A percentile compares a stretch with the other conserved stretches of the same genome.
Evolutionary conservation across 192 early-diverging fungal genomes (phyloP).

Genomic region (Coemansia sp.): DNA sequence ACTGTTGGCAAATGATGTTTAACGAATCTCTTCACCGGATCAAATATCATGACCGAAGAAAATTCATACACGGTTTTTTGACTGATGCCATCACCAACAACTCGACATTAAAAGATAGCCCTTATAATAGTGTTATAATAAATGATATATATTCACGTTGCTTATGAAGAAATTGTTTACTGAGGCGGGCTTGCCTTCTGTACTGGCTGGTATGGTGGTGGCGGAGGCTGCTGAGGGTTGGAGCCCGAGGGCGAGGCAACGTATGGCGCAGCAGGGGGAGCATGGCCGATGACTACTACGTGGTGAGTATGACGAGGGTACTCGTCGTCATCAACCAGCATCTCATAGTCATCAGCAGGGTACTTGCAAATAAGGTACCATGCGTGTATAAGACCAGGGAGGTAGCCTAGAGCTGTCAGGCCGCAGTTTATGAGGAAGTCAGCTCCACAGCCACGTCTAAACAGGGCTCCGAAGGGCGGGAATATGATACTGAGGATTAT

Average conservation of each 20-base stretch:
- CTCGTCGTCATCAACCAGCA: conserved; percentile 53
- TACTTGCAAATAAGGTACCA: conserved; percentile 70
- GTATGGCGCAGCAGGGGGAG: not conserved
- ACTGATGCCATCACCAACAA: conserved; percentile 34
- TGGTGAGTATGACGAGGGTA: conserved; percentile 39
- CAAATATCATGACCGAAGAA: conserved; percentile 42
- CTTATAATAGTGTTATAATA: not conserved
- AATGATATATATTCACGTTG: not conserved
- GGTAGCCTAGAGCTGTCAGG: conserved; percentile 71
- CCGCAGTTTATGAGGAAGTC: conserved; percentile 76
- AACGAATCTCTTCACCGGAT: conserved; percentile 60
- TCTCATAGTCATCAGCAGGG: conserved; percentile 53
- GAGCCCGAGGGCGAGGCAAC: conserved; percentile 11
- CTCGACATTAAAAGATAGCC: not conserved
- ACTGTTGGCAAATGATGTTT: conserved; percentile 47
- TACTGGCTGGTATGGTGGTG: conserved; percentile 39
- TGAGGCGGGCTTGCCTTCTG: conserved; percentile 16
- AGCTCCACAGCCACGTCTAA: conserved; percentile 65
- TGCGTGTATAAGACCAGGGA: conserved; percentile 75
- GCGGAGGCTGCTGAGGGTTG: conserved; percentile 25
- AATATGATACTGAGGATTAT: conserved; percentile 59
- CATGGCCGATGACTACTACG: conserved; percentile 38
- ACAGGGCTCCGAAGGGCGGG: conserved; percentile 68
- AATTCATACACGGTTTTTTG: conserved; percentile 39
- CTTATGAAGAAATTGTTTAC: conserved; percentile 2